Conservation (phyloP, 805 yeast genomes). For the Metschnikowia borealis region DNA sequence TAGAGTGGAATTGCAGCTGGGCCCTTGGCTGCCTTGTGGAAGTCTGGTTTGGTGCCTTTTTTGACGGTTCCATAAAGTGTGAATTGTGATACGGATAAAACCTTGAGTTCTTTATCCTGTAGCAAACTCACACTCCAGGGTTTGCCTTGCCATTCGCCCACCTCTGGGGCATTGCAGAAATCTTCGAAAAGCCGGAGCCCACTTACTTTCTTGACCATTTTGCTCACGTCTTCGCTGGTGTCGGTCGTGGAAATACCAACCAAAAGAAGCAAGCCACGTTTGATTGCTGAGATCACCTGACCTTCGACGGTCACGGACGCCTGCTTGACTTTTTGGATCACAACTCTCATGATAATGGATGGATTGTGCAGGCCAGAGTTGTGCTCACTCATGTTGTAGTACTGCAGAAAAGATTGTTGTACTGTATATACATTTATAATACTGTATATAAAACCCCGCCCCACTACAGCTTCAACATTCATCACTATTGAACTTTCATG, state of each 20-base stretch:
- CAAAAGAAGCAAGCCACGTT: constrained; percentile 69
- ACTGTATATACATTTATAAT: no score
- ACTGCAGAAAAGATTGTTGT: no score
- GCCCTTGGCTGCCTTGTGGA: constrained; percentile 89
- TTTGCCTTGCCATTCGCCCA: constrained; percentile 45
- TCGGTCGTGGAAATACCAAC: constrained; percentile 84
- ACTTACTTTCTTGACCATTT: constrained; percentile 62
- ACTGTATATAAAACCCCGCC: no score
- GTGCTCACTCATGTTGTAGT: no score
- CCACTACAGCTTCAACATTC: no score
- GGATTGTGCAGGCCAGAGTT: no score
- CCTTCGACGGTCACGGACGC: constrained; percentile 87
- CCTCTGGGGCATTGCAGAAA: constrained; percentile 32
- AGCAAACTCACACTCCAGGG: constrained; percentile 72
- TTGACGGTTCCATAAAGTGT: constrained; percentile 80
- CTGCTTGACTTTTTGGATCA: constrained; percentile 80
- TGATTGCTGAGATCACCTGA: constrained; percentile 67
- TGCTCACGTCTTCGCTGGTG: constrained; percentile 66
- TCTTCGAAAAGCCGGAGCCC: constrained; percentile 73
- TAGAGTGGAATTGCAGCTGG: constrained; percentile 48
- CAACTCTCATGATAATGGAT: constrained; percentile 63
- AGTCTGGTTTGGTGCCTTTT: constrained; percentile 94
- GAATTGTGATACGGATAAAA: constrained; percentile 88
- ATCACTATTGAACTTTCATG: no score
- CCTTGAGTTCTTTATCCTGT: constrained; percentile 63